These are phyloP conservation scores for Croton setiger DNA, from an alignment of 441 rosid species.

Conservation along the genomic window DNA sequence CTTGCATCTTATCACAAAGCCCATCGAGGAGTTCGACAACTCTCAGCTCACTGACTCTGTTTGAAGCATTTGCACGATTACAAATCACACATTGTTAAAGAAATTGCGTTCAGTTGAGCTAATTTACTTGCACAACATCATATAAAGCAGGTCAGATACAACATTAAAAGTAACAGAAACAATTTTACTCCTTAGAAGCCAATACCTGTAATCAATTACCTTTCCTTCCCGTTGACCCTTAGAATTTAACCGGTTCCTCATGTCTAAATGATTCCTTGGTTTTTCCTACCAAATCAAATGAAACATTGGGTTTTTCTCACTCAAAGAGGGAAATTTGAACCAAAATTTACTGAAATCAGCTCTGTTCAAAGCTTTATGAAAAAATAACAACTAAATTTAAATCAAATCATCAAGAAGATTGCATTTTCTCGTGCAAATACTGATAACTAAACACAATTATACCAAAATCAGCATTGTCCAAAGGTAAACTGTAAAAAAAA, in stretches of 20 bases:
- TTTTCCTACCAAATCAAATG: slow-evolving; percentile 48
- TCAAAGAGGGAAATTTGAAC: neutral
- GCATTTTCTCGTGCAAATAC: neutral
- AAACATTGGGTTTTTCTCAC: neutral
- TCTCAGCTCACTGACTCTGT: slow-evolving; percentile 85
- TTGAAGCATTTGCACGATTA: slow-evolving; percentile 9
- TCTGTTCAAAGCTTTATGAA: neutral
- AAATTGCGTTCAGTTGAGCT: neutral
- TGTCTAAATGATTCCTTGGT: slow-evolving; percentile 91
- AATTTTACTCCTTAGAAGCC: neutral
- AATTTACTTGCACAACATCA: neutral
- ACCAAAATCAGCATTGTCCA: no score
- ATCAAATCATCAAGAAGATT: no score
- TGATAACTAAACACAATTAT: no score
- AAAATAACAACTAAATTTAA: no score
- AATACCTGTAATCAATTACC: slow-evolving; percentile 84
- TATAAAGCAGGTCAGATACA: no score
- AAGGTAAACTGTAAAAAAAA: neutral
- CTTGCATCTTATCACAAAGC: slow-evolving; percentile 90
- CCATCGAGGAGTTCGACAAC: slow-evolving; percentile 90
- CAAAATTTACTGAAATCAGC: neutral
- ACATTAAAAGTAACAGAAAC: no score
- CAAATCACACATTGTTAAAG: neutral
- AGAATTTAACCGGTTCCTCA: slow-evolving; percentile 88
- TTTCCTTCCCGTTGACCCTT: slow-evolving; percentile 92